phyloP scores from a whole-genome alignment of 345 rosid genomes.

The Boechera retrofracta region DNA sequence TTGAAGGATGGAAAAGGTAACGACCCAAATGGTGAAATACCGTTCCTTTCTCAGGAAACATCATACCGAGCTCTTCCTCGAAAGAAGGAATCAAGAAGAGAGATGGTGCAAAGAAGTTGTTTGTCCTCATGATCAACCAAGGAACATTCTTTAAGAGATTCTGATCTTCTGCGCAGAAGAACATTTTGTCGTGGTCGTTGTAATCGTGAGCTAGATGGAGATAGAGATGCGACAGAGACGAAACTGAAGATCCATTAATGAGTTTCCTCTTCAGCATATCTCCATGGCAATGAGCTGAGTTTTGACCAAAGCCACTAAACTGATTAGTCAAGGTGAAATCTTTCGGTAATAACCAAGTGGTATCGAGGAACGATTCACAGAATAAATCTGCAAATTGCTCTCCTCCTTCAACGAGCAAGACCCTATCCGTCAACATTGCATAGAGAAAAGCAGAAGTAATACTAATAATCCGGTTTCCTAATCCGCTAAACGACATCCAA shows the following conservation, averaged over 20 bases:
- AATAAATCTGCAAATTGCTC: conserved; percentile 59
- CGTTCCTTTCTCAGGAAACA: conserved; percentile 64
- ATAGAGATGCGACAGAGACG: conserved; percentile 53
- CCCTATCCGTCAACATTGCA: conserved; percentile 66
- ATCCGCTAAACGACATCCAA: conserved; percentile 70
- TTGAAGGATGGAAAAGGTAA: conserved; percentile 73
- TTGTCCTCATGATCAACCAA: conserved; percentile 72
- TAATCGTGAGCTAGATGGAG: conserved; percentile 70
- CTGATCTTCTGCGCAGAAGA: conserved; percentile 68
- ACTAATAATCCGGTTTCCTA: conserved; percentile 72
- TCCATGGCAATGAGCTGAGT: conserved; percentile 60
- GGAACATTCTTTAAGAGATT: conserved; percentile 51
- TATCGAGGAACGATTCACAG: conserved; percentile 69
- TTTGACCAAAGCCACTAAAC: conserved; percentile 49
- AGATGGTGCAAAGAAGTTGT: conserved; percentile 73
- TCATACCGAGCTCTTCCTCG: conserved; percentile 47
- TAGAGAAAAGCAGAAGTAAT: conserved; percentile 69
- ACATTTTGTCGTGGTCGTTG: conserved; percentile 65
- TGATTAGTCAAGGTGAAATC: conserved; percentile 52
- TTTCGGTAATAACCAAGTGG: conserved; percentile 60
- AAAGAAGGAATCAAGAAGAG: conserved; percentile 67
- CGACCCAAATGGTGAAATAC: conserved; percentile 70
- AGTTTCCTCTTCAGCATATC: conserved; percentile 56
- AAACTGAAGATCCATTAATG: conserved; percentile 36
- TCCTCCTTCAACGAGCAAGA: conserved; percentile 68